These are phyloP conservation scores for Dendrobium catenatum DNA, from an alignment of 106 monocot genomes.

Conservation along the genomic window DNA sequence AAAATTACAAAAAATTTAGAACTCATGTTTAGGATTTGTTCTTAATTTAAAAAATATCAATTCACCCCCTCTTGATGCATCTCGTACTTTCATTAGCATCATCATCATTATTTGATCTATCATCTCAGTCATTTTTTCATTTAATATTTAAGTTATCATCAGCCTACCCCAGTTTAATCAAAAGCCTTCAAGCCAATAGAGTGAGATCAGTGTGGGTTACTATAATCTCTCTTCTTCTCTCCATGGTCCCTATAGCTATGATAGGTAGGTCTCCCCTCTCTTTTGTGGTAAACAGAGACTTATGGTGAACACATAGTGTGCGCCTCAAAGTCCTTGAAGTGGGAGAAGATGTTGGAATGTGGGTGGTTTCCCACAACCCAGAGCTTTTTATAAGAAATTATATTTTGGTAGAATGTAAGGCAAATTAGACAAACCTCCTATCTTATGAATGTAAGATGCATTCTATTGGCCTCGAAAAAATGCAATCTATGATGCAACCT, in stretches of 20 bases:
- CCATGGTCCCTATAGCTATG: background rate
- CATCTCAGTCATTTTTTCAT: too few relatives aligned
- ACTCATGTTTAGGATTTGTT: too few relatives aligned
- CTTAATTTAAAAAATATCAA: too few relatives aligned
- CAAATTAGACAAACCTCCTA: background rate
- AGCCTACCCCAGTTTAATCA: too few relatives aligned
- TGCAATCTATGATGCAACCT: background rate
- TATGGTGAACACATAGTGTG: background rate
- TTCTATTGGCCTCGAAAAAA: background rate
- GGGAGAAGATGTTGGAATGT: background rate
- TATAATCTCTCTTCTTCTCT: background rate
- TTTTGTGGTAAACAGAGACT: background rate
- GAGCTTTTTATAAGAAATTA: background rate
- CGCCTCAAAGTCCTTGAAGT: background rate
- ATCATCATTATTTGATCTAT: too few relatives aligned
- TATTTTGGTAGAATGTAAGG: background rate
- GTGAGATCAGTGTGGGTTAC: too few relatives aligned
- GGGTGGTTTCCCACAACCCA: too few relatives aligned
- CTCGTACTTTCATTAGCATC: too few relatives aligned
- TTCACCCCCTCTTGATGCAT: too few relatives aligned
- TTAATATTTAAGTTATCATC: too few relatives aligned
- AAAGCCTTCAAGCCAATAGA: too few relatives aligned
- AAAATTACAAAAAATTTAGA: too few relatives aligned
- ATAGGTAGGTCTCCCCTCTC: background rate
- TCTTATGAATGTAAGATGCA: background rate